Conservation (phyloP, 2,329 filamentous ascomycete species). For the Fusarium sp. region DNA sequence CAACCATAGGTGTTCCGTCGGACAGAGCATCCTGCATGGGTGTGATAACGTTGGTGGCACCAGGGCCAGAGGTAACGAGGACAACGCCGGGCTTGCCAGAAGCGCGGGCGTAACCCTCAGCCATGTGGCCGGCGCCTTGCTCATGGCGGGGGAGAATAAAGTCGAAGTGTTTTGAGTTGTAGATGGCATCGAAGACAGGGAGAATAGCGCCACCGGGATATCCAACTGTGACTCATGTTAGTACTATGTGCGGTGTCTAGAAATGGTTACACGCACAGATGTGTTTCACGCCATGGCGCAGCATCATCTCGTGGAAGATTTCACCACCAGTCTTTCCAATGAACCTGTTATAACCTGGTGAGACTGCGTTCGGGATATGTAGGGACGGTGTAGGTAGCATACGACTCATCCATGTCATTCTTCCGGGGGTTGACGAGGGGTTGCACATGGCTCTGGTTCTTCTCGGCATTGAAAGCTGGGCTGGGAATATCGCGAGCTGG, state of each 20-base stretch:
- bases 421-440: conserved; percentile 72
- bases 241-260: conserved; percentile 25
- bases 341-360: conserved; percentile 66
- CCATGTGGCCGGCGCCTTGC: conserved; percentile 98
- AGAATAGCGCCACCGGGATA: conserved; percentile 97
- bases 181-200: conserved; percentile 98
- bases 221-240: conserved; percentile 67
- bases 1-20: conserved; percentile 95
- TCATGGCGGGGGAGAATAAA: conserved; percentile 97
- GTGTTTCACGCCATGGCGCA: conserved; percentile 90
- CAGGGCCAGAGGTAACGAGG: conserved; percentile 94
- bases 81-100: conserved; percentile 96
- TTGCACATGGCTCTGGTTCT: conserved; percentile 72
- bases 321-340: conserved; percentile 95
- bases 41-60: conserved; percentile 95
- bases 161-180: conserved; percentile 96
- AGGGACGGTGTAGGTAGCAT: conserved; percentile 54
- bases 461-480: conserved; percentile 68
- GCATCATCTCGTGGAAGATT: conserved; percentile 99
- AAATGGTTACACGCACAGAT: conserved; percentile 76
- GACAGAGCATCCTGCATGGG: conserved; percentile 96
- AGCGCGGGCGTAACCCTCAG: conserved; percentile 93
- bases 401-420: conserved; percentile 84
- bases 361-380: not conserved
- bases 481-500: conserved; percentile 70